Base-by-base conservation (phyloP, 352 stramenopile species). In the Pilasporangium apinafurcum region DNA sequence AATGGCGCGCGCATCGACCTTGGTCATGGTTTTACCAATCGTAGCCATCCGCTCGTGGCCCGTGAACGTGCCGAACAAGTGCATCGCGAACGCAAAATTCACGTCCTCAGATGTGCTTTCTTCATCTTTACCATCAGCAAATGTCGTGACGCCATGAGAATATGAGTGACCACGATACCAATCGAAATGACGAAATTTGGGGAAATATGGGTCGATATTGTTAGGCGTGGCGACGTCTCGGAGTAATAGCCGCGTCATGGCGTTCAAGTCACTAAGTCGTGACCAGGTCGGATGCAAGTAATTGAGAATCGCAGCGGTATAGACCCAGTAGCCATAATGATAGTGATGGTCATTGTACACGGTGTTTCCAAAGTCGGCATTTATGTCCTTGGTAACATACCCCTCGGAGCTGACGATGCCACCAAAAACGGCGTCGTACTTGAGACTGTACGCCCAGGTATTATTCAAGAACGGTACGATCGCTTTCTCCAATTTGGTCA, bases 271-370 rank as follows among this genome's bases (percentile, higher is more conserved):
- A 32, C 40, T 48, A 16, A 86, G 48, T 10, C 59, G 59, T 22
- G 22, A 42, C 77, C 74, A 85, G 7, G 63, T 83, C 45, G 68
- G 77, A 41, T 89, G 71, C 34, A 89, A 49, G 44, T 75, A 74
- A 52, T 89, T 89, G 53, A 86, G 50, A 18, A 86, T 60, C 1
- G 74, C 76, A 21, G 63, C 60, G 26, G 65, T 66, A 57, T 77
- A 68, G 37, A 87, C 51, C 75, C 75, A 87, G 60, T 87, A 87
- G 47, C 75, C 75, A 42, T 82, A 87, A 44, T 85, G 71, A 38
- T 75, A 87, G 53, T 87, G 75, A 48, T 87, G 75, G 51, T 87
- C 75, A 24, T 87, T 87, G 67, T 85, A 85, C 18, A 85, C 57
- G 7, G 69, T 73, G 58, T 83, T 87, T 46, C 77, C 77, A 43